Conservation (phyloP, 2,329 filamentous ascomycete species). For the Aspergillus clavatus region DNA sequence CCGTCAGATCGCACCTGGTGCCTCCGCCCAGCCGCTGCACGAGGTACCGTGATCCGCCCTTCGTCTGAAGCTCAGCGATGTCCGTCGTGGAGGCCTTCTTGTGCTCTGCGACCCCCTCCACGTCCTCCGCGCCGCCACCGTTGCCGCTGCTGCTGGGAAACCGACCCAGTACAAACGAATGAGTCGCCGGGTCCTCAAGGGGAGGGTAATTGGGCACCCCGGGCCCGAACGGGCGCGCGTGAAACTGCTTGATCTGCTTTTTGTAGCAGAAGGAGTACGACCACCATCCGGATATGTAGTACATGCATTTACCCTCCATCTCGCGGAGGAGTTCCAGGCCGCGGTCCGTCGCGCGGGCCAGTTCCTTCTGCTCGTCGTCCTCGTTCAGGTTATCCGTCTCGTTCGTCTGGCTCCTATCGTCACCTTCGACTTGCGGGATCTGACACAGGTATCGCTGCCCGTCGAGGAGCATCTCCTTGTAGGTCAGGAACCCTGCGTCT, state of each 20-base stretch:
- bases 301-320: slow-evolving; percentile 76
- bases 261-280: slow-evolving; percentile 94
- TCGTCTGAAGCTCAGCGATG: slow-evolving; percentile 67
- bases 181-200: slow-evolving; percentile 67
- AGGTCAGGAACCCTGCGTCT: slow-evolving; percentile 35
- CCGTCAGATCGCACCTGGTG: slow-evolving; percentile 81
- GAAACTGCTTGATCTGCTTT: slow-evolving; percentile 81
- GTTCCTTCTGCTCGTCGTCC: slow-evolving; percentile 73
- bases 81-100: slow-evolving; percentile 33
- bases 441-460: slow-evolving; percentile 75
- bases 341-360: slow-evolving; percentile 67
- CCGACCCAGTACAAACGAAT: slow-evolving; percentile 71
- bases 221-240: slow-evolving; percentile 68
- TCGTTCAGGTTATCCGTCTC: slow-evolving; percentile 52
- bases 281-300: slow-evolving; percentile 87
- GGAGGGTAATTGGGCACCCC: slow-evolving; percentile 66
- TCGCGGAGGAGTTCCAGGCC: slow-evolving; percentile 76
- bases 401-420: slow-evolving; percentile 61
- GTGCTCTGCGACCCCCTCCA: slow-evolving; percentile 20
- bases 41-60: slow-evolving; percentile 78
- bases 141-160: slow-evolving; percentile 42
- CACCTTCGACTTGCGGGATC: slow-evolving; percentile 65
- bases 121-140: slow-evolving; percentile 31
- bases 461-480: slow-evolving; percentile 70
- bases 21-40: slow-evolving; percentile 76